Percentiles rank a stretch among this genome's conserved stretches.
Evolutionary conservation across 805 yeast genomes (phyloP).

Genomic region (Starmera dryadoides): DNA sequence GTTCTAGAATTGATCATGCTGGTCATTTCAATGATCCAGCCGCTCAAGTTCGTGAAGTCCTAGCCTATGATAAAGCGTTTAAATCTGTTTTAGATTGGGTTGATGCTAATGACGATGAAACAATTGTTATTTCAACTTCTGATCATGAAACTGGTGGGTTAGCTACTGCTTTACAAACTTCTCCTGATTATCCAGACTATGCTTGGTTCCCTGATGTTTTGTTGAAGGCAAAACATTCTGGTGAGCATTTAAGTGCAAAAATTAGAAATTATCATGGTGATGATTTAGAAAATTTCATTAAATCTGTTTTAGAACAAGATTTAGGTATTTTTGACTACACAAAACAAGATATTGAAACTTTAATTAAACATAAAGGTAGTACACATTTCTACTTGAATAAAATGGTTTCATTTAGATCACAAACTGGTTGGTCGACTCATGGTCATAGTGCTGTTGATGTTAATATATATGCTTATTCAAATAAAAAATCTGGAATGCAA

Average conservation of each 20-base stretch:
- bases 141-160: slow-evolving; percentile 97
- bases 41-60: slow-evolving; percentile 85
- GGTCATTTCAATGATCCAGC: slow-evolving; percentile 94
- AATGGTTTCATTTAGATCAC: slow-evolving; percentile 74
- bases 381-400: slow-evolving; percentile 48
- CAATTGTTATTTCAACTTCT: slow-evolving; percentile 73
- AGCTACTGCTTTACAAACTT: slow-evolving; percentile 75
- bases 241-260: slow-evolving; percentile 55
- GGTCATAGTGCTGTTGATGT: slow-evolving; percentile 97
- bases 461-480: slow-evolving; percentile 77
- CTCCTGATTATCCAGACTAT: slow-evolving; percentile 71
- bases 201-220: slow-evolving; percentile 81
- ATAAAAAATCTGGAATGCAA: slow-evolving; percentile 36
- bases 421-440: slow-evolving; percentile 94
- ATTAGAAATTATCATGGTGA: slow-evolving; percentile 29
- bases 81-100: slow-evolving; percentile 66
- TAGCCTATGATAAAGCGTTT: slow-evolving; percentile 82
- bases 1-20: slow-evolving; percentile 92
- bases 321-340: slow-evolving; percentile 60
- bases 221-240: slow-evolving; percentile 63
- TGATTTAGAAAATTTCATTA: slow-evolving; percentile 38
- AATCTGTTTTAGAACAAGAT: slow-evolving; percentile 46
- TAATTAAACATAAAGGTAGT: slow-evolving; percentile 28
- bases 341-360: slow-evolving; percentile 40
- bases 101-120: slow-evolving; percentile 62